Evolutionary conservation across 768 basidiomycete genomes (phyloP), one percentile per base, ranked within the genome.

Genomic region (Collybia sp.): DNA sequence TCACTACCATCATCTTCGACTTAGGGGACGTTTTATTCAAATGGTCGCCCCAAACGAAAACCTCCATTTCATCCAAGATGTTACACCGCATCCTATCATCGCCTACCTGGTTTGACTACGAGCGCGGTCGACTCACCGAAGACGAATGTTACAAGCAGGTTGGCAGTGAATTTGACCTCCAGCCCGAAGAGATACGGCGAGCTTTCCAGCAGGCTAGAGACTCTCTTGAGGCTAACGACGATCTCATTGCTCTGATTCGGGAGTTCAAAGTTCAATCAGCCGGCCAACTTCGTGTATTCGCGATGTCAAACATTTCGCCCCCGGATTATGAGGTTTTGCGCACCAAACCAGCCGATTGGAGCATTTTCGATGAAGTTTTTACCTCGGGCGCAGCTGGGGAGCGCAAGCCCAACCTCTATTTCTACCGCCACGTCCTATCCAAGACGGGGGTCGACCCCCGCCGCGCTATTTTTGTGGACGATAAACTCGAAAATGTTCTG

Each of bases 291-390:
- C 64, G 58, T 12, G 66, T 81, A 31, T 78, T 72, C 43, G 79
- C 77, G 30, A 77, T 80, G 75, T 79, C 77, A 31, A 82, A 82
- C 58, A 80, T 82, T 19, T 78, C 79, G 13, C 52, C 63, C 0
- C 75, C 76, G 8, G 79, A 81, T 52, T 78, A 70, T 53, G 64
- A 64, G 34, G 63, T 72, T 2, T 64, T 80, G 12, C 69, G 60
- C 38, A 66, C 60, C n/a, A 76, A 69, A 30, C 58, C 66, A 3
- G 74, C 66, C 8, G 72, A 76, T 48, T 81, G 75, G 73, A 60
- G 61, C 0, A 63, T 77, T 16, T 76, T 75, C 43, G 72, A 76
- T 44, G 55, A 65, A 19, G 61, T 80, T 15, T 82, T 78, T 54
- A 76, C 76, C 0, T 81, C 80, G 9, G 70, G 73, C 2, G 66